Evolutionary conservation across 371 early-diverging fungal genomes (phyloP), one percentile per base, ranked within the genome.

Genomic region (Mucor velutinosus): DNA sequence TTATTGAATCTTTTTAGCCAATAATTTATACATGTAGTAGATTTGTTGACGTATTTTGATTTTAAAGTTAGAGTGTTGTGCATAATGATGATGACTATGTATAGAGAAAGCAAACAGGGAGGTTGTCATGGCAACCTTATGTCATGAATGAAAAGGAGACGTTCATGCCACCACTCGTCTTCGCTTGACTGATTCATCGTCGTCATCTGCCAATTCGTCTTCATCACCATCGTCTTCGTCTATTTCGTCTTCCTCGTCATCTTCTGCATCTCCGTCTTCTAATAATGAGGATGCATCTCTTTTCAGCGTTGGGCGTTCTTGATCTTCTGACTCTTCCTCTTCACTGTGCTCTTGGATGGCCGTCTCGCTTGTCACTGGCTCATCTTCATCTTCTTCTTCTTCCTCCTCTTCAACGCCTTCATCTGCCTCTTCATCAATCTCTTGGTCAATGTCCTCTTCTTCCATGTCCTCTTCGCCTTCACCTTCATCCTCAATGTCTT

Each of bases 221-320:
- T 49, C 62, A 17, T 29, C 49, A 8, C 41, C 60, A 17, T 60
- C 60, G 15, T 60, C 60, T 41, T 60, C 60, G 6, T 62, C 62
- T 49, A 66, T 17, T 51, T 69, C 67, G 17, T 67, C 67, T 41
- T 67, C 66, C n/a, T 72, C 68, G 3, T 61, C 65, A 5, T 60
- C 72, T 32, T 21, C 30, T 30, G 35, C 47, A 39, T 51, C 61
- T 19, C 60, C 41, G 7, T 56, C 64, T 19, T 43, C 63, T 11
- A 59, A 33, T 37, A 59, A 55, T 23, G 37, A 19, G 21, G 37
- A n/a, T 56, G 29, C 32, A 41, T 55, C 32, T 41, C 41, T 41
- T 49, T 45, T 32, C 33, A 51, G 23, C 10, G 14, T 23, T 23
- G 21, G 51, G 23, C 51, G 51, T 51, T 51, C 65, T 32, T 64